Conservation (phyloP, 108 stramenopile genomes). For the Nannochloropsis salina region DNA sequence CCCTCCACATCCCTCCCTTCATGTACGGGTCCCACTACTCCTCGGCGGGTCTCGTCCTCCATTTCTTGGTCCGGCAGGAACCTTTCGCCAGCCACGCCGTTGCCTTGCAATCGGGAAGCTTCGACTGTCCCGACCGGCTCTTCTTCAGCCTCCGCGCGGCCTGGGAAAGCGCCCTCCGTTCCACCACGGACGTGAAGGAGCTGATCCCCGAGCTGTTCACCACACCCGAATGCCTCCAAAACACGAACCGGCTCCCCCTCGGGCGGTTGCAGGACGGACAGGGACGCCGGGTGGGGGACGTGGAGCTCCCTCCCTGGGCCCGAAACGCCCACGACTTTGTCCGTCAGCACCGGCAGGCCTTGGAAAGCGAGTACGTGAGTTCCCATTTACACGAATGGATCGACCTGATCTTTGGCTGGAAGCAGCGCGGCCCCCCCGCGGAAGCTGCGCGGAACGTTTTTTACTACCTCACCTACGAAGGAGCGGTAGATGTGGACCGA, state of each 20-base stretch:
- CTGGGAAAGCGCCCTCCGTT: slow-evolving; percentile 23
- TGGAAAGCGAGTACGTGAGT: slow-evolving; percentile 85
- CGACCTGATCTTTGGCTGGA: slow-evolving; percentile 91
- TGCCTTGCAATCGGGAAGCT: slow-evolving; percentile 71
- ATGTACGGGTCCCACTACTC: slow-evolving; percentile 63
- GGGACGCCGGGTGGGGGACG: slow-evolving; percentile 60
- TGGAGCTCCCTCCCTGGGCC: slow-evolving; percentile 94
- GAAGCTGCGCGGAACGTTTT: slow-evolving; percentile 81
- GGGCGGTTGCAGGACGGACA: slow-evolving; percentile 68
- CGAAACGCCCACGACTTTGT: slow-evolving; percentile 83
- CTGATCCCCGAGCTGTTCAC: slow-evolving; percentile 86
- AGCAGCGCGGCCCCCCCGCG: slow-evolving; percentile 78
- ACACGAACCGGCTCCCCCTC: slow-evolving; percentile 74
- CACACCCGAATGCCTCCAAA: slow-evolving; percentile 75
- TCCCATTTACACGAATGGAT: slow-evolving; percentile 83
- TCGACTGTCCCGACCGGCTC: slow-evolving; percentile 90
- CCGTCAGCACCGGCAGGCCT: slow-evolving; percentile 75
- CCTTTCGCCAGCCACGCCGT: slow-evolving; percentile 85
- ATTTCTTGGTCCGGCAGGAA: slow-evolving; percentile 72
- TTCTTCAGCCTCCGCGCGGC: slow-evolving; percentile 55
- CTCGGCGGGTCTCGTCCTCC: slow-evolving; percentile 62
- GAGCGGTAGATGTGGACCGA: slow-evolving; percentile 85
- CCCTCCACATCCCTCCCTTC: slow-evolving; percentile 46
- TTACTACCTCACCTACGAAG: slow-evolving; percentile 92
- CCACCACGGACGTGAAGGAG: slow-evolving; percentile 62